phyloP scores from a whole-genome alignment of 1,284 basidiomycete species.

The Afroboletus lepidellus region DNA sequence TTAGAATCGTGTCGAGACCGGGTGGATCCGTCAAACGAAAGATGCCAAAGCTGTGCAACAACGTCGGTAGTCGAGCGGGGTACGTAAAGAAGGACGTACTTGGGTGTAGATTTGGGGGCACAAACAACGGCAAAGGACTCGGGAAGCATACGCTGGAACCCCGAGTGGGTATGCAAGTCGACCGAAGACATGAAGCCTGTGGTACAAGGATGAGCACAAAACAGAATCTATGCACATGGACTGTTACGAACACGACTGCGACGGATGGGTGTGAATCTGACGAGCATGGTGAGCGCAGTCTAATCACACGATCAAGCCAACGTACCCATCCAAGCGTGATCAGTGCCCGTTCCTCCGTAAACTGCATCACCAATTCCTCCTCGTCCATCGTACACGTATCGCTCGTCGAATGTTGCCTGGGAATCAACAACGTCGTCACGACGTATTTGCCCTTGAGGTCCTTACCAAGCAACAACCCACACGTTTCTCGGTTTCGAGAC shows the following conservation, averaged over 20 bases:
- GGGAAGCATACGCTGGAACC: conserved; percentile 83
- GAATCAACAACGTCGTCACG: conserved; percentile 77
- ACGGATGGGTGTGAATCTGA: conserved; percentile 90
- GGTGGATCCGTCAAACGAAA: conserved; percentile 85
- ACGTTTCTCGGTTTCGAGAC: conserved; percentile 58
- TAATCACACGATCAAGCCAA: conserved; percentile 14
- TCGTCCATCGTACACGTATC: conserved; percentile 89
- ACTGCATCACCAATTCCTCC: conserved; percentile 82
- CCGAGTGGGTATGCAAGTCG: conserved; percentile 85
- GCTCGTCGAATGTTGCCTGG: conserved; percentile 79
- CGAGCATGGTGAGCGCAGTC: conserved; percentile 1
- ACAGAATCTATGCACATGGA: no score
- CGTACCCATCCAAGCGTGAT: conserved; percentile 88
- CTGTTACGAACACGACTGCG: conserved; percentile 80
- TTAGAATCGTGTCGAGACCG: conserved; percentile 68
- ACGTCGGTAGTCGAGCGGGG: not conserved
- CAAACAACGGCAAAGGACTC: conserved; percentile 92
- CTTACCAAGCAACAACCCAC: conserved; percentile 61
- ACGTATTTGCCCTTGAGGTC: conserved; percentile 57
- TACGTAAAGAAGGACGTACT: conserved; percentile 43
- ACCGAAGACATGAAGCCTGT: conserved; percentile 85
- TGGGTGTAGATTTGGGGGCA: conserved; percentile 75
- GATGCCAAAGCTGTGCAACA: conserved; percentile 66
- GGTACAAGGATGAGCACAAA: not conserved
- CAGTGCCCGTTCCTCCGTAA: conserved; percentile 74